Conservation (phyloP, 2,329 filamentous ascomycete genomes). For the Aspergillus brasiliensis region DNA sequence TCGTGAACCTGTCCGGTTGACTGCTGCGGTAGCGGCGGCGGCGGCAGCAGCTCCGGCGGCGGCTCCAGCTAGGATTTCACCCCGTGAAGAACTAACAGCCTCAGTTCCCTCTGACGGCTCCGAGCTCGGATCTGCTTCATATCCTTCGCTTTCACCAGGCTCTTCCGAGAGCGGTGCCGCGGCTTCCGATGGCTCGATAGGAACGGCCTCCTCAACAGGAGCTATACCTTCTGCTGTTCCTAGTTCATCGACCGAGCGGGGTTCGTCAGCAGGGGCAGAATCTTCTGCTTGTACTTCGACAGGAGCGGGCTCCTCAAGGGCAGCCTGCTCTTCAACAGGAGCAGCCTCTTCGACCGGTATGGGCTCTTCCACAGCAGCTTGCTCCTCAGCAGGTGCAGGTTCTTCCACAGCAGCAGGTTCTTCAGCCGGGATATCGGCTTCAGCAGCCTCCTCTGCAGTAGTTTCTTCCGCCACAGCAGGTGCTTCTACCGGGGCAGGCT, state of each 20-base stretch:
- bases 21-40: slow-evolving; percentile 7
- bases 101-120: slow-evolving; percentile 8
- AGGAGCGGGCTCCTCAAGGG: slow-evolving; percentile 7
- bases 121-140: slow-evolving; percentile 7
- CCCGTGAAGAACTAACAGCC: slow-evolving; percentile 8
- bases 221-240: slow-evolving; percentile 8
- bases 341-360: slow-evolving; percentile 7
- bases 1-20: slow-evolving; percentile 21
- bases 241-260: slow-evolving; percentile 2
- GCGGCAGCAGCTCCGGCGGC: slow-evolving; percentile 7
- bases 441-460: background rate
- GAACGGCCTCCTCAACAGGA: slow-evolving; percentile 13
- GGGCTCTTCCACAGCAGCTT: slow-evolving; percentile 10
- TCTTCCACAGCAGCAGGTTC: slow-evolving; percentile 20
- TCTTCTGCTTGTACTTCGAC: slow-evolving; percentile 9
- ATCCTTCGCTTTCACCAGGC: slow-evolving; percentile 2
- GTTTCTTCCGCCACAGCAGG: slow-evolving; percentile 4
- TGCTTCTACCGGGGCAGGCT: slow-evolving; percentile 16
- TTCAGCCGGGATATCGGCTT: slow-evolving; percentile 1
- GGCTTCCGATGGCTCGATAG: slow-evolving; percentile 10
- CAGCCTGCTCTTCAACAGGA: slow-evolving; percentile 10
- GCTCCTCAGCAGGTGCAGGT: slow-evolving; percentile 18
- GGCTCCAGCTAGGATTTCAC: background rate
- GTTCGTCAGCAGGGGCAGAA: slow-evolving; percentile 1
- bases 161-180: slow-evolving; percentile 11